A percentile compares a stretch with the other conserved stretches of the same genome.
These are phyloP conservation scores for Cyberlindnera xishuangbannaensis DNA, from an alignment of 805 yeast genomes.

Conservation along the genomic window DNA sequence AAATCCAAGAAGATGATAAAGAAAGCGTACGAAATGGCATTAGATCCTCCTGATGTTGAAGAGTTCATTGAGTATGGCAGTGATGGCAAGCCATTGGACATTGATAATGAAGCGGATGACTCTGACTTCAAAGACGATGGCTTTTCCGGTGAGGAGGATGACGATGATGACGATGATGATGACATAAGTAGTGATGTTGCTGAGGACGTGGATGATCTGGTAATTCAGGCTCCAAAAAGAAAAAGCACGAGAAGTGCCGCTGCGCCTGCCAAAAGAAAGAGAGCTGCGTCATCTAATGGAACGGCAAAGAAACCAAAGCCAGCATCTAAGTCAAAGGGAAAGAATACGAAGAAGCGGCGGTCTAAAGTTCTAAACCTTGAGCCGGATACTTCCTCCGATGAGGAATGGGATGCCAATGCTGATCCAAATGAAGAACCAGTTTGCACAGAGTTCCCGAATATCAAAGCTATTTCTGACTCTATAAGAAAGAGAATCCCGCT, in stretches of 20 bases:
- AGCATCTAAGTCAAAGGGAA: conserved; percentile 7
- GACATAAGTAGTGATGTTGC: conserved; percentile 23
- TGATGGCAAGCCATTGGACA: conserved; percentile 33
- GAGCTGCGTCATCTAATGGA: conserved; percentile 9
- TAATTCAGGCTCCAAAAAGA: conserved; percentile 3
- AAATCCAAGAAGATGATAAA: conserved; percentile 40
- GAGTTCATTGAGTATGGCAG: conserved; percentile 39
- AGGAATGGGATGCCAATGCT: conserved; percentile 21
- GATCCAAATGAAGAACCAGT: conserved; percentile 18
- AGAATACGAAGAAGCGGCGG: conserved; percentile 4
- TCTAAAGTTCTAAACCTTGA: conserved; percentile 17
- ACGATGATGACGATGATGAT: conserved; percentile 26
- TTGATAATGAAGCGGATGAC: conserved; percentile 28
- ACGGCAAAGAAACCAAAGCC: conserved; percentile 7
- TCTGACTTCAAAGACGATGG: conserved; percentile 25
- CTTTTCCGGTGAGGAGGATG: conserved; percentile 22
- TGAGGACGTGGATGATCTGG: conserved; percentile 16
- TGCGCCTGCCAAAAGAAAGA: conserved; percentile 11
- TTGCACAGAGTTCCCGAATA: conserved; percentile 14
- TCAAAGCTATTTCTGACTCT: conserved; percentile 11
- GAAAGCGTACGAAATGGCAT: conserved; percentile 49
- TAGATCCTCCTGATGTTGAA: conserved; percentile 43
- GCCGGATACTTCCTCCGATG: conserved; percentile 23
- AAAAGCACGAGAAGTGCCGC: conserved; percentile 13
- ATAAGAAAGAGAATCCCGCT: conserved; percentile 17